These are phyloP conservation scores for Botryosphaeria dothidea DNA, from an alignment of 2,329 filamentous ascomycete genomes.

Conservation along the genomic window DNA sequence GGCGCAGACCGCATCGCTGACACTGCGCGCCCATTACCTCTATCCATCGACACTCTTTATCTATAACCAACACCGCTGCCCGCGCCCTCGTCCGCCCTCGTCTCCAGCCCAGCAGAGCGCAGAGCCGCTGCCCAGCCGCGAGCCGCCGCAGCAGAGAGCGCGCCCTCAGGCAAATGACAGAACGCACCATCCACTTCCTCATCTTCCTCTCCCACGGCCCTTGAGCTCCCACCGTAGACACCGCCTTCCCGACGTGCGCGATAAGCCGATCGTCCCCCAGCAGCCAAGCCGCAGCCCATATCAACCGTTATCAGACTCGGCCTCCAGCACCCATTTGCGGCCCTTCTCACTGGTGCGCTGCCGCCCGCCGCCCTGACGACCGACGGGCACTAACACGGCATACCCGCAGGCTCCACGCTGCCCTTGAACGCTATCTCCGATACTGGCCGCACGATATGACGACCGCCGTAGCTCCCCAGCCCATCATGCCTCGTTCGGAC, in stretches of 20 bases:
- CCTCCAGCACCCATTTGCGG: constrained; percentile 3
- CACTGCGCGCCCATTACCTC: constrained; percentile 9
- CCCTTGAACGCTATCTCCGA: constrained; percentile 16
- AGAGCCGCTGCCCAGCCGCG: constrained; percentile 1
- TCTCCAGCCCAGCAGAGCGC: constrained; percentile 5
- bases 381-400: constrained; percentile 13
- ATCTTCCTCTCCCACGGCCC: constrained; percentile 35
- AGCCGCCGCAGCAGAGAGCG: constrained; percentile 1
- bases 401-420: constrained; percentile 17
- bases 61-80: constrained; percentile 13
- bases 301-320: constrained; percentile 12
- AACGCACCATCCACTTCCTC: constrained; percentile 43
- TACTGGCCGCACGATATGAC: constrained; percentile 40
- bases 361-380: background rate
- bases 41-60: constrained; percentile 15
- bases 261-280: constrained; percentile 16
- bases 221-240: constrained; percentile 8
- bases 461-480: constrained; percentile 50
- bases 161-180: constrained; percentile 37
- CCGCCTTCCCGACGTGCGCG: background rate
- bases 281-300: constrained; percentile 1
- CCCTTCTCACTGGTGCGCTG: constrained; percentile 19
- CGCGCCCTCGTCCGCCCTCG: background rate
- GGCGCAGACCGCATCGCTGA: constrained; percentile 10
- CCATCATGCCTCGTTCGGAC: constrained; percentile 46